These are phyloP conservation scores for Cyberlindnera lachancei DNA, from an alignment of 805 yeast genomes.

Conservation along the genomic window DNA sequence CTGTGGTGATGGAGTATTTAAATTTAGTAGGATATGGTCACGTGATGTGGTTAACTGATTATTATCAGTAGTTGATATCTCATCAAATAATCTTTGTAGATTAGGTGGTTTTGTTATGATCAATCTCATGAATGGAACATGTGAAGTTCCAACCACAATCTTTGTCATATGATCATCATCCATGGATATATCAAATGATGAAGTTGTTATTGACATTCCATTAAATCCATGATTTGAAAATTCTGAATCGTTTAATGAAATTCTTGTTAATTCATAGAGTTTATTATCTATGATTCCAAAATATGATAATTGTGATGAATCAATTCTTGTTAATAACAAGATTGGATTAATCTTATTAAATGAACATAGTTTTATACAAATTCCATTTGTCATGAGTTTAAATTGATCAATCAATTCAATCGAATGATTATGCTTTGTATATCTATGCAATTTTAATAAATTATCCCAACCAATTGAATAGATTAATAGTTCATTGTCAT, in stretches of 20 bases:
- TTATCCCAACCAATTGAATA: constrained; percentile 58
- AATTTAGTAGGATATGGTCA: constrained; percentile 33
- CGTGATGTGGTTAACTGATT: constrained; percentile 18
- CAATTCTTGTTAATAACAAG: constrained; percentile 50
- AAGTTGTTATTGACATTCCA: constrained; percentile 38
- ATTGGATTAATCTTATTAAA: constrained; percentile 24
- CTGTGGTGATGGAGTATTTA: constrained; percentile 53
- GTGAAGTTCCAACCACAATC: constrained; percentile 66
- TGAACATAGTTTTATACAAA: constrained; percentile 37
- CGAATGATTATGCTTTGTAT: constrained; percentile 10
- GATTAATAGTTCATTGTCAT: constrained; percentile 29
- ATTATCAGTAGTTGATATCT: not conserved
- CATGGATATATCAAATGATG: constrained; percentile 6
- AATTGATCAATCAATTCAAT: constrained; percentile 17
- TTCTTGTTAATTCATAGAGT: constrained; percentile 31
- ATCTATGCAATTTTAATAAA: constrained; percentile 31
- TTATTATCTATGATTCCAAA: constrained; percentile 18
- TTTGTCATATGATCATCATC: constrained; percentile 16
- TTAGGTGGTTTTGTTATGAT: constrained; percentile 44
- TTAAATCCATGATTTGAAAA: constrained; percentile 59
- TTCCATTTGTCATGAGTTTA: constrained; percentile 43
- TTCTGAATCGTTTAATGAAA: constrained; percentile 69
- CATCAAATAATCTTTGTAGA: not conserved
- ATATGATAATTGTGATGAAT: constrained; percentile 50
- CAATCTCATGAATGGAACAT: constrained; percentile 68